Evolutionary conservation across 768 basidiomycete species (phyloP), one percentile per base, ranked within the genome.

Genomic region (Termitomyces sp.): DNA sequence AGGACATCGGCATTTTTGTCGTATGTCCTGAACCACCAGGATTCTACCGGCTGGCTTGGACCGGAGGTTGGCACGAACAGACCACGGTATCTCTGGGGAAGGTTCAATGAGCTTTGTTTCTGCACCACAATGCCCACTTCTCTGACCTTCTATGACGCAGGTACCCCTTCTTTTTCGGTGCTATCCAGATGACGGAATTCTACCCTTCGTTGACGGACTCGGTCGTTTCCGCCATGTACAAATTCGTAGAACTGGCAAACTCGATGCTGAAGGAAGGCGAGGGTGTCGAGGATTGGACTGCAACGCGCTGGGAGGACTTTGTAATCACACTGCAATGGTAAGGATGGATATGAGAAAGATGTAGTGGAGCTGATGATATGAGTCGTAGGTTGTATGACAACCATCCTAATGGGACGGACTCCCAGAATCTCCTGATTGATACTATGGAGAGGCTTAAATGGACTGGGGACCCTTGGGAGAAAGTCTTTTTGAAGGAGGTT

Each of bases 281-380:
- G 59, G 83, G 82, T 13, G 72, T 81, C n/a, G 81, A 83, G 47
- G 64, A 69, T 2, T 84, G 83, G 82, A 70, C 79, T 14, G 68
- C 73, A 27, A 80, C 81, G 0, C 78, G 83, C 27, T 83, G 81
- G 81, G 80, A 81, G 63, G 82, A 84, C 60, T 83, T 82, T 59
- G 79, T 83, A 24, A 80, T 83, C 3, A 68, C 73, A 22, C 61
- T 83, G 61, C 80, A 83, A 66, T 84, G 82, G 82, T 81, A 65
- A 47, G 62, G 43, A 32, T 44, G 13, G 37, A n/a, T n/a, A 20
- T 44, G 3, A 14, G 10, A 14, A 39, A 12, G 34, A 16, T 12
- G 32, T 24, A 2, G 9, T 5, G 18, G 29, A 43, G 8, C n/a
- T 32, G 39, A 43, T 24, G 24, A 24, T 7, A 32, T 18, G 6